Evolutionary conservation across 2,329 filamentous ascomycete genomes (phyloP), one percentile per base, ranked within the genome.

Genomic region (Sporothrix humicola): DNA sequence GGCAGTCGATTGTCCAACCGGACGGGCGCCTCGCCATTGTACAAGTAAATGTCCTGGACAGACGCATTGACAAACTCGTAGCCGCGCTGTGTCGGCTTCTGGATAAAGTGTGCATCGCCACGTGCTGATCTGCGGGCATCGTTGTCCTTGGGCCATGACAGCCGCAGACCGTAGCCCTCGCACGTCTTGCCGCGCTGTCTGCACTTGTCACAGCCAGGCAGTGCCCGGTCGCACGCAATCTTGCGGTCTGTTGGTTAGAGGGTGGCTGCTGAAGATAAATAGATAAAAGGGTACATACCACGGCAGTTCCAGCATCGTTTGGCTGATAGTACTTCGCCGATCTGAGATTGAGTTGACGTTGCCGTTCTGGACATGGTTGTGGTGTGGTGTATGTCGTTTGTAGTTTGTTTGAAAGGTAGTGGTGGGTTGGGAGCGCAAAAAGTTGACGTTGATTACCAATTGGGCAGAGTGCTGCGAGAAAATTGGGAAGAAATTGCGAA

Each of bases 131-230:
- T 68, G 17, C 73, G 56, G 0, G 31, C 10, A 10, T 74, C 69
- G 56, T 63, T 63, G 37, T 71, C 71, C 15, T 63, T 69, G 26
- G 74, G 75, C 75, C 75, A 76, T 9, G 75, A 76, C 12, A 76
- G 73, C 23, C 70, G 72, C 20, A 76, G 46, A 6, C 75, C 74
- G 26, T 76, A 76, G 54, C 74, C 74, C 20, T 59, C 44, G 48
- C 74, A 76, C 13, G 66, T 31, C 13, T 72, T 69, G 26, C 68
- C 69, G 5, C 72, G 61, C 46, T 73, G 63, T 6, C n/a, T 44
- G 66, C 74, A 76, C 15, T 73, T 74, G 4, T 31, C n/a, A 37
- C 75, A 76, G 6, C 61, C 46, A 3, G 75, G 75, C 9, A 75
- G 69, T 0, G 75, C 63, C n/a, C 72, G 71, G 56, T 76, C 75